phyloP scores from a whole-genome alignment of 2,329 filamentous ascomycete genomes.

The Knoxdaviesia capensis region DNA sequence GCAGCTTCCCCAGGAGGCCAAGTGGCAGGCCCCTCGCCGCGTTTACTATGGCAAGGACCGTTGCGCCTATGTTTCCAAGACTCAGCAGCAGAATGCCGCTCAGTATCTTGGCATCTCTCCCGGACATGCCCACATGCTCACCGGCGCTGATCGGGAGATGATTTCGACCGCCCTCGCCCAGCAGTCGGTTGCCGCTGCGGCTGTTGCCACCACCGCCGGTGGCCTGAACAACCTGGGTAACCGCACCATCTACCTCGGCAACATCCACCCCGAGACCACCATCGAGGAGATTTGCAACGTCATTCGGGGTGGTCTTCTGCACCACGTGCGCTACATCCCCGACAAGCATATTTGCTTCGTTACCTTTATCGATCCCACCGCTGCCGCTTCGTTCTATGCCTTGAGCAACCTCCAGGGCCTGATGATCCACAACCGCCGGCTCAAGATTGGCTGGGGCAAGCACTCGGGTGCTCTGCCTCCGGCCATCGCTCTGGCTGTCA shows the following conservation, averaged over 20 bases:
- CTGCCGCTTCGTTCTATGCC: slow-evolving; percentile 92
- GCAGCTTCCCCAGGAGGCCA: slow-evolving; percentile 85
- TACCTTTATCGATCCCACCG: slow-evolving; percentile 96
- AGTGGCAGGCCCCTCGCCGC: slow-evolving; percentile 87
- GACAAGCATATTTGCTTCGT: slow-evolving; percentile 99
- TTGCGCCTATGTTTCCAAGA: slow-evolving; percentile 97
- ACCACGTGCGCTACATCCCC: slow-evolving; percentile 97
- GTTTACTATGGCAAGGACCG: slow-evolving; percentile 98
- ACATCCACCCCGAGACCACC: slow-evolving; percentile 96
- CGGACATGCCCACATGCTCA: slow-evolving; percentile 89
- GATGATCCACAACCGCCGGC: slow-evolving; percentile 95
- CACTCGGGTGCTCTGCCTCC: slow-evolving; percentile 92
- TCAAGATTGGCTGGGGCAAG: slow-evolving; percentile 99
- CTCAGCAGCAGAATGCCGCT: slow-evolving; percentile 95
- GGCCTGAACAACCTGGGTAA: slow-evolving; percentile 96
- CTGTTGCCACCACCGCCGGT: slow-evolving; percentile 87
- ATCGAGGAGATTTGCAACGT: slow-evolving; percentile 99
- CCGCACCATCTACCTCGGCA: slow-evolving; percentile 91
- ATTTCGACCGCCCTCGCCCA: slow-evolving; percentile 93
- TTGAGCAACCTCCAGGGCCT: slow-evolving; percentile 91
- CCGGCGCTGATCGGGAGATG: slow-evolving; percentile 85
- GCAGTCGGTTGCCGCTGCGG: slow-evolving; percentile 90
- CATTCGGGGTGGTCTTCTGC: slow-evolving; percentile 80
- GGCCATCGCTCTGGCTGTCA: slow-evolving; percentile 88
- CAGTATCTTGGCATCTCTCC: slow-evolving; percentile 96